A percentile compares a stretch with the other conserved stretches of the same genome.
Conservation (phyloP, 2,329 filamentous ascomycete species). For the Samsoniella hepiali region DNA sequence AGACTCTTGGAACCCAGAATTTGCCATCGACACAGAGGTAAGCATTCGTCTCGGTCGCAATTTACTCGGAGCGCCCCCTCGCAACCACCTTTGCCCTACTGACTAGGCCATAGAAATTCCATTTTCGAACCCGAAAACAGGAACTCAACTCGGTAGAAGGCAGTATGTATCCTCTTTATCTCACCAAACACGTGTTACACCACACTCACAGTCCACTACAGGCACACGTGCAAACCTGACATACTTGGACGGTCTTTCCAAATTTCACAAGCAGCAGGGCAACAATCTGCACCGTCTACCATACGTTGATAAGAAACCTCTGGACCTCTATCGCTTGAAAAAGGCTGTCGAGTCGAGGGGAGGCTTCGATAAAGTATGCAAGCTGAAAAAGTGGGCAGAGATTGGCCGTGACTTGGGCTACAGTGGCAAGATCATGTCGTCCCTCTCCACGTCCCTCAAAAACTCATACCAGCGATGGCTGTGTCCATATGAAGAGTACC, state of each 20-base stretch:
- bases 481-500: constrained; percentile 92
- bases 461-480: constrained; percentile 98
- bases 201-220: constrained; percentile 34
- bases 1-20: constrained; percentile 88
- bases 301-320: constrained; percentile 94
- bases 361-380: constrained; percentile 95
- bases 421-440: constrained; percentile 99
- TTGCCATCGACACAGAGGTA: constrained; percentile 96
- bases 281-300: constrained; percentile 91
- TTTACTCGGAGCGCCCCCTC: background rate
- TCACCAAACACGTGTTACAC: background rate
- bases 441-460: constrained; percentile 92
- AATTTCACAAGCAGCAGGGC: constrained; percentile 96
- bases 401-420: constrained; percentile 96
- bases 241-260: constrained; percentile 90
- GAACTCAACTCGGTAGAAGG: constrained; percentile 98
- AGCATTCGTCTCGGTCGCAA: constrained; percentile 17
- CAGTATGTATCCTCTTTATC: constrained; percentile 56
- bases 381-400: constrained; percentile 97
- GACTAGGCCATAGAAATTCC: constrained; percentile 67
- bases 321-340: constrained; percentile 93
- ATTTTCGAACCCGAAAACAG: constrained; percentile 93
- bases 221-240: constrained; percentile 93
- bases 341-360: constrained; percentile 94
- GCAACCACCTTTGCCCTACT: background rate